These are phyloP conservation scores for Cryptococcus jaspeensis DNA, from an alignment of 1,284 basidiomycete genomes.

Conservation along the genomic window DNA sequence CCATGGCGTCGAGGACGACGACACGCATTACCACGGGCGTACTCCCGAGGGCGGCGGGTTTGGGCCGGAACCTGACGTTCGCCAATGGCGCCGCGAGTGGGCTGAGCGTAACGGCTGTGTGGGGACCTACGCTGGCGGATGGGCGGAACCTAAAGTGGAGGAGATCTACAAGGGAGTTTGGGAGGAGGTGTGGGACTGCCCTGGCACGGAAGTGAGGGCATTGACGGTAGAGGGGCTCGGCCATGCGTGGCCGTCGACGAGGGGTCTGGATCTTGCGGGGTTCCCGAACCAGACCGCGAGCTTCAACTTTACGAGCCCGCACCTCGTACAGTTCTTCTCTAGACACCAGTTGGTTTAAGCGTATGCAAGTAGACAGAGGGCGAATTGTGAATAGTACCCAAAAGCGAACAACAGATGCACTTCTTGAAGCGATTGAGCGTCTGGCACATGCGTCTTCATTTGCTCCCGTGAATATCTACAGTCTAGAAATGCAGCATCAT, in stretches of 20 bases:
- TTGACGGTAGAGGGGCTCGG: conserved; percentile 20
- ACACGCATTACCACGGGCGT: conserved; percentile 27
- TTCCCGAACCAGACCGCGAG: conserved; percentile 23
- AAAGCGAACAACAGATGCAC: too few relatives aligned
- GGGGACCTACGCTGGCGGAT: neutral
- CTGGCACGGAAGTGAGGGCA: conserved; percentile 17
- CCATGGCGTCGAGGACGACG: conserved; percentile 26
- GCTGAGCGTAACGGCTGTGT: conserved; percentile 24
- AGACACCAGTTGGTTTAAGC: conserved; percentile 6
- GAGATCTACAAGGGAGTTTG: conserved; percentile 3
- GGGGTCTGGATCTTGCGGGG: conserved; percentile 29
- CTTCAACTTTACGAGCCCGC: conserved; percentile 23
- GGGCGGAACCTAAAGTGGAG: conserved; percentile 1
- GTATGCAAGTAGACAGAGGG: too few relatives aligned
- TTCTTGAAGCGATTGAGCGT: too few relatives aligned
- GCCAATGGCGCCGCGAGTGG: conserved; percentile 24
- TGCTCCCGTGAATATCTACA: too few relatives aligned
- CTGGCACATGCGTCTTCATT: too few relatives aligned
- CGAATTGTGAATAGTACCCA: too few relatives aligned
- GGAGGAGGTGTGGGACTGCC: conserved; percentile 19
- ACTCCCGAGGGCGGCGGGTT: conserved; percentile 10
- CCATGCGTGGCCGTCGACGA: conserved; percentile 24
- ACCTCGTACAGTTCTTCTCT: conserved; percentile 23
- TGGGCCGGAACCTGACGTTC: conserved; percentile 23
- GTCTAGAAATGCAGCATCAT: conserved; percentile 7